Percentiles rank a stretch among this genome's conserved stretches.
These are phyloP conservation scores for Suillus occidentalis DNA, from an alignment of 768 basidiomycete genomes.

Conservation along the genomic window DNA sequence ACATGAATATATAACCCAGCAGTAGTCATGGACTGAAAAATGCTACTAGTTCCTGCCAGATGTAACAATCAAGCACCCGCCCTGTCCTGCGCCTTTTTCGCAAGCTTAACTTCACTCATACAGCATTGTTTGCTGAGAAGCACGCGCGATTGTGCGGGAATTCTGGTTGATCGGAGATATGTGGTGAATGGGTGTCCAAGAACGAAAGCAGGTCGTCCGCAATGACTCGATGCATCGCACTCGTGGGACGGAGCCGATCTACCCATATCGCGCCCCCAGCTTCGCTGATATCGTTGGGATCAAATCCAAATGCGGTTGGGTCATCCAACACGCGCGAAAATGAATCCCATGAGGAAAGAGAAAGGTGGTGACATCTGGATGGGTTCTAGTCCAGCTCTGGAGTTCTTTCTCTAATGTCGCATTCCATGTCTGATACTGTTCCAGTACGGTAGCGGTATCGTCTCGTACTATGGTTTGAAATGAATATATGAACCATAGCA, in stretches of 20 bases:
- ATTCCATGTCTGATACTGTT: slow-evolving; percentile 45
- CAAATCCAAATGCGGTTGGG: slow-evolving; percentile 25
- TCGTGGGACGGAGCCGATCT: slow-evolving; percentile 18
- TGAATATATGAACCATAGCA: neutral
- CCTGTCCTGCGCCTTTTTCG: neutral
- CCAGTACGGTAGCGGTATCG: neutral
- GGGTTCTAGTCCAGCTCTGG: slow-evolving; percentile 36
- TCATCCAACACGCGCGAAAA: slow-evolving; percentile 51
- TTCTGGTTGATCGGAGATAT: neutral
- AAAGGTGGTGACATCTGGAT: slow-evolving; percentile 48
- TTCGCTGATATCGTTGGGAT: neutral
- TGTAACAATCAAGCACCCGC: neutral
- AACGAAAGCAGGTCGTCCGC: slow-evolving; percentile 13
- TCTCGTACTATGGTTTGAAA: neutral
- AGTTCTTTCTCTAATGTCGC: slow-evolving; percentile 31
- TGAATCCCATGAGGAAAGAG: slow-evolving; percentile 47
- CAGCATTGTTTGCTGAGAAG: slow-evolving; percentile 1
- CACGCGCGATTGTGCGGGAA: neutral
- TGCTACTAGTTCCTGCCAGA: neutral
- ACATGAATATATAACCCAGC: neutral
- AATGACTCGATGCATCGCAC: slow-evolving; percentile 18
- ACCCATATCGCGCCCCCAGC: slow-evolving; percentile 38
- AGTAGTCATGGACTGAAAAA: neutral
- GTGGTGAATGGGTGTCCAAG: neutral
- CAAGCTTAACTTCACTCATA: neutral